Base-by-base conservation (phyloP, 768 basidiomycete species). In the Agaricus subrufescens region DNA sequence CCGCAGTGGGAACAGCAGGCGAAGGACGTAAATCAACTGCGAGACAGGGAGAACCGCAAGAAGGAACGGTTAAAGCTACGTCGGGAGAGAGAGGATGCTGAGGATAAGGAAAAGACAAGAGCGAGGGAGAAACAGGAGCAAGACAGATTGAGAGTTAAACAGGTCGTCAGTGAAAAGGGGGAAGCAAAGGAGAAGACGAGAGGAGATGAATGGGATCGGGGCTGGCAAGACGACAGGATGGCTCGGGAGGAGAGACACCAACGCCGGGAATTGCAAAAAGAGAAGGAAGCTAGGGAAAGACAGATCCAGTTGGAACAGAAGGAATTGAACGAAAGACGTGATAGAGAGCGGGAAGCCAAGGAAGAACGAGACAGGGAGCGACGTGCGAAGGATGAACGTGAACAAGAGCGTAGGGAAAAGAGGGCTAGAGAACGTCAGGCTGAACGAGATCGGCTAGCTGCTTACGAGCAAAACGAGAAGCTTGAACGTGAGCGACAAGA, bases 161-260 rank as follows among this genome's bases (percentile, higher is more conserved):
- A 65, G 46, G 57, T 43, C 26, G 57, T 42, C 66, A 68, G 30
- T 71, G 56, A 45, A 27, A 56, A 58, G 27, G 59, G 26, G 61
- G 63, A 42, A 46, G 62, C 54, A 59, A 65, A 39, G 61, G 61
- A 62, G 61, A 69, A 55, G 49, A 67, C 65, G 39, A 73, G 51
- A 43, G 19, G 44, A 50, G 31, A 56, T 43, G 59, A 61, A 46
- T 57, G 52, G 55, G 46, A 48, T 27, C 62, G 27, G 46, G 62
- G 60, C 19, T 52, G 30, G 51, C 61, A 63, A 38, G 59, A 15
- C 51, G 62, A 61, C 40, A 62, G 43, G 50, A 53, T 49, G 45
- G 54, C 45, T 27, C 31, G 45, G 50, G 49, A 58, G 54, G 49
- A 53, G 59, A 53, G 42, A 43, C 34, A 54, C 40, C 39, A 29